Percentiles rank a stretch among this genome's conserved stretches.
These are phyloP conservation scores for Knufia petricola DNA, from an alignment of 2,329 filamentous ascomycete genomes.

Conservation along the genomic window DNA sequence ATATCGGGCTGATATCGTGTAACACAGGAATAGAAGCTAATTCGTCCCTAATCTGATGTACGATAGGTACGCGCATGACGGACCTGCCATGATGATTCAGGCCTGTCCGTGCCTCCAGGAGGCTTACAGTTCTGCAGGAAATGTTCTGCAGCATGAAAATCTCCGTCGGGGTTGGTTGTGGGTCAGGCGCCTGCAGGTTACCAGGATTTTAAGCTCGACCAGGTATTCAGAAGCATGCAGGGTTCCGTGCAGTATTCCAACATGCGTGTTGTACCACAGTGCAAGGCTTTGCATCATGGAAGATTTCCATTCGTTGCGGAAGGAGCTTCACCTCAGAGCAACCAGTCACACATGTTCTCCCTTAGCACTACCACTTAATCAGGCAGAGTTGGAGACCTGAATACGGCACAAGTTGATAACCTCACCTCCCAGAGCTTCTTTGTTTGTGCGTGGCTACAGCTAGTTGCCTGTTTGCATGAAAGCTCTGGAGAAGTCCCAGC, in stretches of 20 bases:
- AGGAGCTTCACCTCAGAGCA: not conserved
- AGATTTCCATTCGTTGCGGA: constrained; percentile 3
- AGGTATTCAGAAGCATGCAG: constrained; percentile 7
- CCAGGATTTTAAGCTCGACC: constrained; percentile 10
- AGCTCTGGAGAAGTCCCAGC: not conserved
- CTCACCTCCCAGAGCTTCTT: constrained; percentile 9
- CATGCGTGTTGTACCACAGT: constrained; percentile 7
- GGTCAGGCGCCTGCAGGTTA: constrained; percentile 1
- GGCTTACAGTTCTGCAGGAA: not conserved
- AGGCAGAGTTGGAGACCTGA: constrained; percentile 5
- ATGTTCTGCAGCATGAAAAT: constrained; percentile 2
- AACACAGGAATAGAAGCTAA: not conserved
- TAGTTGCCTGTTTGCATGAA: constrained; percentile 23
- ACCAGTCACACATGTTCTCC: constrained; percentile 8
- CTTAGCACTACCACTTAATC: constrained; percentile 1
- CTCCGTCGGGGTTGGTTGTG: constrained; percentile 8
- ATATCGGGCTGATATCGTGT: constrained; percentile 2
- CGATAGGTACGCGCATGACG: constrained; percentile 9
- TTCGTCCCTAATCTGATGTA: constrained; percentile 3
- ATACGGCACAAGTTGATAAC: constrained; percentile 3
- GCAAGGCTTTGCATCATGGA: constrained; percentile 7
- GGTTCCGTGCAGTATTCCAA: constrained; percentile 7
- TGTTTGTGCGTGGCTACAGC: constrained; percentile 20
- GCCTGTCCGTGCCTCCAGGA: not conserved
- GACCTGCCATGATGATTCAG: not conserved